phyloP scores from a whole-genome alignment of 2,329 filamentous ascomycete genomes.

The Colletotrichum plurivorum region DNA sequence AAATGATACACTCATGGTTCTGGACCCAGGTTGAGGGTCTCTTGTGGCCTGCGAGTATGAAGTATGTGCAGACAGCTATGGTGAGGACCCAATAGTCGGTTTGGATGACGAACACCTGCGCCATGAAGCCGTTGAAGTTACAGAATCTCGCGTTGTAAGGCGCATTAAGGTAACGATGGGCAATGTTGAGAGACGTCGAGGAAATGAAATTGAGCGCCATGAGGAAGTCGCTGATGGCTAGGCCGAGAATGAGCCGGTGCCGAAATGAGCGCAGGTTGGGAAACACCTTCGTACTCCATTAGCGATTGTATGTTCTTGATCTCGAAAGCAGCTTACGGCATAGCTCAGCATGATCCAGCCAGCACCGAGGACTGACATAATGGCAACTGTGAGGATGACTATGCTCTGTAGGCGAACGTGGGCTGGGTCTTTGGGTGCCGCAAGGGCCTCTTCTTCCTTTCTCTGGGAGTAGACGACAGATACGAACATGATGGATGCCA shows the following conservation, averaged over 20 bases:
- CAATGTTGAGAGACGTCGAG: slow-evolving; percentile 53
- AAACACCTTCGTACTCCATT: slow-evolving; percentile 49
- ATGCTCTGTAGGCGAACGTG: slow-evolving; percentile 46
- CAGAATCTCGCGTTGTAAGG: slow-evolving; percentile 51
- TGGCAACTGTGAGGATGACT: slow-evolving; percentile 51
- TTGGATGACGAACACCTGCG: slow-evolving; percentile 58
- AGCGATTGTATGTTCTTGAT: not conserved
- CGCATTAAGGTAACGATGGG: slow-evolving; percentile 48
- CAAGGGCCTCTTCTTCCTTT: slow-evolving; percentile 31
- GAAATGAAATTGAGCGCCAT: slow-evolving; percentile 58
- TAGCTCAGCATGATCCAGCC: slow-evolving; percentile 56
- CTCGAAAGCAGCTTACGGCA: slow-evolving; percentile 42
- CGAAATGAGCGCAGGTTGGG: slow-evolving; percentile 54
- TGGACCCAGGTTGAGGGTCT: slow-evolving; percentile 54
- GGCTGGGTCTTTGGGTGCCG: slow-evolving; percentile 41
- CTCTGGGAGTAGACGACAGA: not conserved
- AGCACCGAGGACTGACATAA: slow-evolving; percentile 52
- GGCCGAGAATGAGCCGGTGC: slow-evolving; percentile 56
- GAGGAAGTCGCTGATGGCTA: slow-evolving; percentile 56
- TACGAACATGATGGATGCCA: not conserved
- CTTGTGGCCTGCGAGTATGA: slow-evolving; percentile 56
- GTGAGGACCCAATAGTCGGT: slow-evolving; percentile 60
- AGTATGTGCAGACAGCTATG: slow-evolving; percentile 58
- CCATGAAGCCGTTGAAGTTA: slow-evolving; percentile 58
- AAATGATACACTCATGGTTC: slow-evolving; percentile 49